Percentiles rank a stretch among this genome's conserved stretches.
Evolutionary conservation across 176 grass and related monocot genomes (phyloP).

Genomic region (Ampelocalamus luodianensis): DNA sequence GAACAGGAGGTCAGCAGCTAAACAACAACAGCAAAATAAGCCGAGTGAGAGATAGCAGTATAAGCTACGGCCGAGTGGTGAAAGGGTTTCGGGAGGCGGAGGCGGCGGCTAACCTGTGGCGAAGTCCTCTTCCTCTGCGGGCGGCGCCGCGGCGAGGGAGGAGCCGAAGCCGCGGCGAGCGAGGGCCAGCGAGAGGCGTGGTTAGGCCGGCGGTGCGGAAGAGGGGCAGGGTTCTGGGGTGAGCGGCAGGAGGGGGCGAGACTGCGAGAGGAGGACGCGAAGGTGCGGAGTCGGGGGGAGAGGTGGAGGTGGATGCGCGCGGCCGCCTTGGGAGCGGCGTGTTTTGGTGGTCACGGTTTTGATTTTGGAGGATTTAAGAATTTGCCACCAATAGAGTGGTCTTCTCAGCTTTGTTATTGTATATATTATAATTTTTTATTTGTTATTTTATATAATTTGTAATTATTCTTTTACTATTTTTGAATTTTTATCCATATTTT

Average conservation of each 20-base stretch:
- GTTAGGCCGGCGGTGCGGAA: slow-evolving; percentile 29
- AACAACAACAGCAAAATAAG: slow-evolving; percentile 9
- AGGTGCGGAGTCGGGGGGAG: slow-evolving; percentile 33
- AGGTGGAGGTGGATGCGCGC: slow-evolving; percentile 31
- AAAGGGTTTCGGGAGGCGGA: not conserved
- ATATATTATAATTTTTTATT: no score
- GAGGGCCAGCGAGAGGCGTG: slow-evolving; percentile 41
- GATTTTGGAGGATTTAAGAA: no score
- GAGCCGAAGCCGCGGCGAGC: slow-evolving; percentile 49
- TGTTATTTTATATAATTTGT: no score
- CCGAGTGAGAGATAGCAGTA: not conserved
- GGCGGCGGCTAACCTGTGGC: slow-evolving; percentile 57
- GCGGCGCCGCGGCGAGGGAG: slow-evolving; percentile 20
- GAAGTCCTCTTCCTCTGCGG: slow-evolving; percentile 55
- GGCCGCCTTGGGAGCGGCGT: slow-evolving; percentile 40
- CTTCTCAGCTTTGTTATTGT: no score
- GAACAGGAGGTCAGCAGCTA: slow-evolving; percentile 85
- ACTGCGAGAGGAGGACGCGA: slow-evolving; percentile 27
- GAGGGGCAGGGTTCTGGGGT: not conserved
- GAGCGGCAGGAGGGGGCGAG: slow-evolving; percentile 36
- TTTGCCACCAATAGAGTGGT: no score
- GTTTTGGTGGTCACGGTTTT: not conserved
- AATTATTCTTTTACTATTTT: no score
- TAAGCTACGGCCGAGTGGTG: not conserved
- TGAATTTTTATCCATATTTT: no score